phyloP scores from a whole-genome alignment of 2,329 filamentous ascomycete species.

The Phialemonium atrogriseum region DNA sequence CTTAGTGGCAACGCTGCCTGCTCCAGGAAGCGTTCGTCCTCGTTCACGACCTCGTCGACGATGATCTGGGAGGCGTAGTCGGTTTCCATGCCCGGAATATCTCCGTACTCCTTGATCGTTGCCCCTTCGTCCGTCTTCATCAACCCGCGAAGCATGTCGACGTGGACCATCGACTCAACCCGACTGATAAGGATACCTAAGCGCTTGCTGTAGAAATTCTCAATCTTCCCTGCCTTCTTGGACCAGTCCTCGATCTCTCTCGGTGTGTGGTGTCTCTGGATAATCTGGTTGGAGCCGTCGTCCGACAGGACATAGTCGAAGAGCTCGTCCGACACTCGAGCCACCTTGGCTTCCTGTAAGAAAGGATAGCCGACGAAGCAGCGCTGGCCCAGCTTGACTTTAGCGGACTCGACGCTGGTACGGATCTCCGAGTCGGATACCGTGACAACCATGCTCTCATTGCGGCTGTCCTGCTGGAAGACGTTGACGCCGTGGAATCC shows the following conservation, averaged over 20 bases:
- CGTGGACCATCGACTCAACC: conserved; percentile 83
- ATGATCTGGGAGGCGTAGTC: conserved; percentile 88
- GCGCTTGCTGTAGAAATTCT: conserved; percentile 82
- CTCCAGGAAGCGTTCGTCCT: conserved; percentile 90
- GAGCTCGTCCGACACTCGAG: conserved; percentile 83
- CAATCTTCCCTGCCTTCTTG: conserved; percentile 75
- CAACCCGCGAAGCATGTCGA: conserved; percentile 89
- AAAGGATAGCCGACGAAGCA: conserved; percentile 95
- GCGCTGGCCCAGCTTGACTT: conserved; percentile 71
- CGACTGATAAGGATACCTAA: conserved; percentile 79
- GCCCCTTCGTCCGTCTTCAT: conserved; percentile 86
- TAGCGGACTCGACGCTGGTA: conserved; percentile 63
- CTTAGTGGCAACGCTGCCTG: conserved; percentile 78
- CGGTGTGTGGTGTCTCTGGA: conserved; percentile 62
- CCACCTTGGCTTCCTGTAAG: conserved; percentile 84
- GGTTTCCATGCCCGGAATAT: conserved; percentile 75
- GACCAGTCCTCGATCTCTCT: conserved; percentile 75
- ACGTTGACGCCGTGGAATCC: conserved; percentile 88
- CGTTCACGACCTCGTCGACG: conserved; percentile 82
- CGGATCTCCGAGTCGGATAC: conserved; percentile 66
- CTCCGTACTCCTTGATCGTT: conserved; percentile 84
- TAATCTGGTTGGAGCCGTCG: conserved; percentile 51
- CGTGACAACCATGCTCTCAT: conserved; percentile 92
- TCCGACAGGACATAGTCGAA: conserved; percentile 75
- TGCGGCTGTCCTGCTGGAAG: conserved; percentile 91